These are phyloP conservation scores for Yamadazyma laniorum DNA, from an alignment of 805 yeast species.

Conservation along the genomic window DNA sequence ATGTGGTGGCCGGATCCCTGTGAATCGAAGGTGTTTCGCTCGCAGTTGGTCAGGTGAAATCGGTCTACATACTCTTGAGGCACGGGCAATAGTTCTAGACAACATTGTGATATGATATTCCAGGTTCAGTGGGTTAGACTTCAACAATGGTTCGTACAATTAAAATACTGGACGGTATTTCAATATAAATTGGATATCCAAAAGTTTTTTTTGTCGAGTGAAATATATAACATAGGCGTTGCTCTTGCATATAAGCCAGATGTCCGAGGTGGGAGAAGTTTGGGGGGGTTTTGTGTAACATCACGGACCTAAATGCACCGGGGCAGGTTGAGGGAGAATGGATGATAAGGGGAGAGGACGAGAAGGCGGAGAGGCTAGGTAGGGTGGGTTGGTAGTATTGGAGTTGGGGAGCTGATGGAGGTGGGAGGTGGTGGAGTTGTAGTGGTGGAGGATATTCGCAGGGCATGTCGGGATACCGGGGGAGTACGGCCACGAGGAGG, in stretches of 20 bases:
- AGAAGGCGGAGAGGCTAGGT: too few species aligned
- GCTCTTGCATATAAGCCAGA: slow-evolving; percentile 2
- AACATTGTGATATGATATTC: slow-evolving; percentile 25
- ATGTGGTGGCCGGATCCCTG: not conserved
- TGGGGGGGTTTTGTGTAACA: slow-evolving; percentile 5
- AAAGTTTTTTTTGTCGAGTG: slow-evolving; percentile 6
- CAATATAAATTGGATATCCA: slow-evolving; percentile 1
- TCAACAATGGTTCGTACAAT: too few species aligned
- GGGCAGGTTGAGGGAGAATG: slow-evolving; percentile 1
- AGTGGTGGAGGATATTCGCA: too few species aligned
- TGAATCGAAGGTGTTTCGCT: slow-evolving; percentile 4
- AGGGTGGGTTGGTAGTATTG: too few species aligned
- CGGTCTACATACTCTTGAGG: slow-evolving; percentile 38
- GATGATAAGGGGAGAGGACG: too few species aligned
- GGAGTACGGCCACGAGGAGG: too few species aligned
- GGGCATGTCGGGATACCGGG: too few species aligned
- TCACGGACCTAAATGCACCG: slow-evolving; percentile 8
- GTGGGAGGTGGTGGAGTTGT: too few species aligned
- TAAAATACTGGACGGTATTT: too few species aligned
- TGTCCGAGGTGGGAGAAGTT: slow-evolving; percentile 8
- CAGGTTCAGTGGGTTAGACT: too few species aligned
- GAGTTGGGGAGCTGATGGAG: too few species aligned
- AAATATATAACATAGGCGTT: slow-evolving; percentile 2
- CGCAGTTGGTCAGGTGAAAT: too few species aligned
- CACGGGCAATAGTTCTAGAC: slow-evolving; percentile 43